Base-by-base conservation (phyloP, 306 rosid genomes). In the Alnus glutinosa region DNA sequence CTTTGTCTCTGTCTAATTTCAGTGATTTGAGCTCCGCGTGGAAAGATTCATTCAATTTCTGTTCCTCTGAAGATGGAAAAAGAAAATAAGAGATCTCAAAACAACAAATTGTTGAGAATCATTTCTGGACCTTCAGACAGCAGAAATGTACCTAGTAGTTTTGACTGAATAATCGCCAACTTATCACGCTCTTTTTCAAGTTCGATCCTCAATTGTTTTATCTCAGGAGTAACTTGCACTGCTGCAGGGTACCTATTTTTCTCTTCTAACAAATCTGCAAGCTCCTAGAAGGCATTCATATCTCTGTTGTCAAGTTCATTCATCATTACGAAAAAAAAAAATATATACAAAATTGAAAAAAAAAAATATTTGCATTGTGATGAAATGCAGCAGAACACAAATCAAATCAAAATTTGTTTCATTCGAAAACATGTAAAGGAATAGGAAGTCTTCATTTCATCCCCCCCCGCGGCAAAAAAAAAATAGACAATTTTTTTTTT, bases 241-340 rank as follows among this genome's bases (percentile, higher is more conserved):
- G 83, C 89, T 71, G 75, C 80, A 15, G 80, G 77, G 28, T 84
- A 80, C 80, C 92, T 70, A 80, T 69, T 82, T 75, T 83, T 90
- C 79, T 84, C 91, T 83, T 88, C 96, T 78, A 74, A 81, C 54
- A 74, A 76, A 92, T 91, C 96, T 81, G 92, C 96, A 86, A 85
- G 91, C 97, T 92, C 97, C 98, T 92, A 95, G 98, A 95, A 91
- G 94, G 97, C 93, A 92, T 95, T 92, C 97, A 95, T 85, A 95
- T 74, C 89, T 94, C 98, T 87, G 92, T 89, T 82, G 97, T 95
- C 98, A 95, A 92, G 94, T 89, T 92, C 90, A 87, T 83, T 87
- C 94, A 92, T 86, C 88, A 95, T 88, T 91, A 92, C 80, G 86
- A 87, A 50, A 55, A 54, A 76, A 80, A 44, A 70, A 55, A 77